Evolutionary conservation across 2,329 filamentous ascomycete genomes (phyloP), one percentile per base, ranked within the genome.

Genomic region (Aspergillus fructus): DNA sequence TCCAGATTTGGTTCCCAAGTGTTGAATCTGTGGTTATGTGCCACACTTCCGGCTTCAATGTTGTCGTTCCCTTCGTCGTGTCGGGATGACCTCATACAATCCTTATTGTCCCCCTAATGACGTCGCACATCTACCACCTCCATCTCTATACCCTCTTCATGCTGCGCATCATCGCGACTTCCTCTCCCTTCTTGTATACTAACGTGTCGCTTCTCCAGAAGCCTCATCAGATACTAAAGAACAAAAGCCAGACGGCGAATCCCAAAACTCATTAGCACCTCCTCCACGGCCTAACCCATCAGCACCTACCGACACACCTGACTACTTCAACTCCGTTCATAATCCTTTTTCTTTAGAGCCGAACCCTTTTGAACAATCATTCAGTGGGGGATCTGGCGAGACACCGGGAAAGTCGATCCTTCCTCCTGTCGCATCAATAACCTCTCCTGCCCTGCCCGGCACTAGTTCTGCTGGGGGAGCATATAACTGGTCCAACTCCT

Each of bases 341-440:
- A 77, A 77, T 67, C 74, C 71, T 39, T 80, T 74, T 74, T 86
- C 75, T 71, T 80, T 72, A 78, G 94, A 97, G 79, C 92, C 92
- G 59, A 97, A 99, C 76, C 93, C 94, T 8, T 97, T 99, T 70
- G 94, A 97, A 74, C 91, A 94, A 76, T 97, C 93, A 6, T 99
- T 99, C 73, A 59, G 64, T 72, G 61, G 64, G 45, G 62, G 62
- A 23, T 84, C 81, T 48, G 78, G 86, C 66, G 91, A 96, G 73
- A 96, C 93, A 33, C 92, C 93, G 15, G 90, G 91, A 65, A 89
- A 87, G 69, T 82, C 83, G 40, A 88, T 96, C 69, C 81, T 99
- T 61, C 94, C 94, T 50, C 90, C 93, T 15, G 92, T 97, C 65
- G 92, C 92, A 47, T 85, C 92, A 62, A 83, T 99, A 67, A 96